Evolutionary conservation across 2,329 filamentous ascomycete species (phyloP).

Genomic region (Zopfia rhizophila): DNA sequence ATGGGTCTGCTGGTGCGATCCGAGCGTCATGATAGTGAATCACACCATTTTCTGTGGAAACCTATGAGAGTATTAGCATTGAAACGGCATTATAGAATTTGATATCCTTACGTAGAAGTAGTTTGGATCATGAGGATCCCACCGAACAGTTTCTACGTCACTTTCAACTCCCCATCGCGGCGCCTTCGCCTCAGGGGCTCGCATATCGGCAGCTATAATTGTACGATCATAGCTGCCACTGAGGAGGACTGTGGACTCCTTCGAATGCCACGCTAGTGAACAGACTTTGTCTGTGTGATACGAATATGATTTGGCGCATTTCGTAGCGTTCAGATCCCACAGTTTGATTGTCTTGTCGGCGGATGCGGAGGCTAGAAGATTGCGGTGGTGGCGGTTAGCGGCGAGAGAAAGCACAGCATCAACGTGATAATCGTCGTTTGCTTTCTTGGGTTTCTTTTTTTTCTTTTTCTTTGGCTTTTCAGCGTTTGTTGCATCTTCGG

Average conservation of each 20-base stretch:
- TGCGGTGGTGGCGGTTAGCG: constrained; percentile 92
- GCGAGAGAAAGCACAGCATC: constrained; percentile 92
- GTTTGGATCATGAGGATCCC: constrained; percentile 93
- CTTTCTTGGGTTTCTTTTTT: constrained; percentile 88
- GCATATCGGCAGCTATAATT: constrained; percentile 94
- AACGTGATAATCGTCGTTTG: constrained; percentile 92
- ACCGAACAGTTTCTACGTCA: constrained; percentile 91
- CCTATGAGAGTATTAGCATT: constrained; percentile 40
- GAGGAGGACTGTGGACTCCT: constrained; percentile 86
- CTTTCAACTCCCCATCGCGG: constrained; percentile 94
- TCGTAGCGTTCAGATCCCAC: constrained; percentile 93
- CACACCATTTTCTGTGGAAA: constrained; percentile 87
- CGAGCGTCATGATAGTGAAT: constrained; percentile 93
- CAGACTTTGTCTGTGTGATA: constrained; percentile 99
- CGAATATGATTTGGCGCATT: constrained; percentile 93
- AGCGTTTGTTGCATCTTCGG: constrained; percentile 61
- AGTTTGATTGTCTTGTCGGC: constrained; percentile 98
- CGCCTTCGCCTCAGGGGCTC: constrained; percentile 82
- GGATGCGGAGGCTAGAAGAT: constrained; percentile 92
- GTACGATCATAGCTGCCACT: constrained; percentile 96
- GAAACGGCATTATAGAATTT: not conserved
- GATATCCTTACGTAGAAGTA: constrained; percentile 79
- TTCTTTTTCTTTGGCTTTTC: constrained; percentile 82
- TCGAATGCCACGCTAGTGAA: constrained; percentile 91
- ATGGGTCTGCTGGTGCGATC: constrained; percentile 76